phyloP scores from a whole-genome alignment of 2,329 filamentous ascomycete genomes.

The Talaromyces marneffei region DNA sequence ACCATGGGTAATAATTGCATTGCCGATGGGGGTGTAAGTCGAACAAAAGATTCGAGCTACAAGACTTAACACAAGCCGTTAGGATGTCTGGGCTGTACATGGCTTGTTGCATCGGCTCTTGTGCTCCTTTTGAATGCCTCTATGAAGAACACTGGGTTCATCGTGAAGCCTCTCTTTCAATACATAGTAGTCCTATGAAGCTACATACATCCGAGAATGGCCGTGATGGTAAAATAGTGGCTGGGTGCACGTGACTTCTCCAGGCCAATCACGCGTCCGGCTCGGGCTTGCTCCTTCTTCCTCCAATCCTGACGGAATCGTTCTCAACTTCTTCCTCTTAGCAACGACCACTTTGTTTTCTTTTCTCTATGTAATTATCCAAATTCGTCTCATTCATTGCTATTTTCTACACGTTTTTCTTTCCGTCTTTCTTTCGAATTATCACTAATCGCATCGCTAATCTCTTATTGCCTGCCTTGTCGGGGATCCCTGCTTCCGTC shows the following conservation, averaged over 20 bases:
- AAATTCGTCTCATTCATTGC: not conserved
- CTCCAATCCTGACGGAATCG: not conserved
- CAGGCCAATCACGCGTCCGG: not conserved
- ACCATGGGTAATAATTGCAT: no score
- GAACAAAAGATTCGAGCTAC: no score
- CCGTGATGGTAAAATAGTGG: not conserved
- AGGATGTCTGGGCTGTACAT: no score
- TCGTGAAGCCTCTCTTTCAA: no score
- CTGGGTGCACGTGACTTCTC: not conserved
- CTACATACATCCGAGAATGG: no score
- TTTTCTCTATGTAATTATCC: constrained; percentile 2
- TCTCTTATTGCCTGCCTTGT: not conserved
- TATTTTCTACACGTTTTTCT: not conserved
- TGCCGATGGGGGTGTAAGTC: no score
- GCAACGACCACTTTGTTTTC: not conserved
- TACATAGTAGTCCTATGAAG: no score
- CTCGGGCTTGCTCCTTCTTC: not conserved
- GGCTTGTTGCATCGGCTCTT: no score
- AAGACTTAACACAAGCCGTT: no score
- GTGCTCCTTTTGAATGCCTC: no score
- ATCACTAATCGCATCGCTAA: not conserved
- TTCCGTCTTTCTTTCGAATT: not conserved
- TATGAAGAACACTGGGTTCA: no score
- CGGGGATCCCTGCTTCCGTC: not conserved
- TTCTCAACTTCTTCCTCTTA: not conserved